Percentiles rank a stretch among this genome's conserved stretches.
Evolutionary conservation across 345 rosid species (phyloP).

Genomic region (Trapa bicornis): DNA sequence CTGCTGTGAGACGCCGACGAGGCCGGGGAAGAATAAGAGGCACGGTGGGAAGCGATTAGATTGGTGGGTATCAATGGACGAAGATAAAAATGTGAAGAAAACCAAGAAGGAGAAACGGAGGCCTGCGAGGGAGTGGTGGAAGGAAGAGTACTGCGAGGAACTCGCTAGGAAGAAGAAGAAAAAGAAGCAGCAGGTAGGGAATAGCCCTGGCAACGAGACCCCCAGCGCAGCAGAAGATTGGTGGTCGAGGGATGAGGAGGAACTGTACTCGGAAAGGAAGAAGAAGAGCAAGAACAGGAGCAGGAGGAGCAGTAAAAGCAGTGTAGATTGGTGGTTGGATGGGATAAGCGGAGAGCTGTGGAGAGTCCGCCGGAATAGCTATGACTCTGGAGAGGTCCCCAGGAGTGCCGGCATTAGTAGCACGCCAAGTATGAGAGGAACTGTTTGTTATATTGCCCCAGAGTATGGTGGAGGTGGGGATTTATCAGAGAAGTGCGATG

Average conservation of each 20-base stretch:
- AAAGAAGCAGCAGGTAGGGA: conserved; percentile 34
- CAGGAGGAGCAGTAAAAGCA: conserved; percentile 42
- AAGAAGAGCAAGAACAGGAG: conserved; percentile 41
- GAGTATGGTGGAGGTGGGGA: conserved; percentile 68
- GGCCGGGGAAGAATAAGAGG: conserved; percentile 47
- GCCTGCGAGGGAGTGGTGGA: conserved; percentile 96
- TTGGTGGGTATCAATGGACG: conserved; percentile 87
- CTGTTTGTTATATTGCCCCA: conserved; percentile 82
- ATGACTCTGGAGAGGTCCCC: conserved; percentile 66
- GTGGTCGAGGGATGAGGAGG: conserved; percentile 53
- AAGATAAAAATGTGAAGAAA: conserved; percentile 32
- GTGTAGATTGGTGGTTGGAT: conserved; percentile 75
- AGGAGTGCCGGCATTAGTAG: conserved; percentile 69
- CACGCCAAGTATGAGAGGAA: conserved; percentile 97
- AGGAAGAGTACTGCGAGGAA: conserved; percentile 81
- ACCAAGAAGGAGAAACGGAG: conserved; percentile 49
- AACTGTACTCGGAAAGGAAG: conserved; percentile 28
- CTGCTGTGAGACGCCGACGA: conserved; percentile 10
- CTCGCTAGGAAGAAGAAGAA: conserved; percentile 54
- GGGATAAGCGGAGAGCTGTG: conserved; percentile 67
- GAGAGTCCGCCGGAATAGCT: conserved; percentile 40
- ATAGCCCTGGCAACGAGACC: conserved; percentile 15
- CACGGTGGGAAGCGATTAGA: conserved; percentile 44
- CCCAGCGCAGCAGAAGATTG: conserved; percentile 33
- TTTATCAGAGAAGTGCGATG: conserved; percentile 78